Percentiles rank a stretch among this genome's conserved stretches.
Conservation (phyloP, 2,329 filamentous ascomycete species). For the Aspergillus quadrilineatus region DNA sequence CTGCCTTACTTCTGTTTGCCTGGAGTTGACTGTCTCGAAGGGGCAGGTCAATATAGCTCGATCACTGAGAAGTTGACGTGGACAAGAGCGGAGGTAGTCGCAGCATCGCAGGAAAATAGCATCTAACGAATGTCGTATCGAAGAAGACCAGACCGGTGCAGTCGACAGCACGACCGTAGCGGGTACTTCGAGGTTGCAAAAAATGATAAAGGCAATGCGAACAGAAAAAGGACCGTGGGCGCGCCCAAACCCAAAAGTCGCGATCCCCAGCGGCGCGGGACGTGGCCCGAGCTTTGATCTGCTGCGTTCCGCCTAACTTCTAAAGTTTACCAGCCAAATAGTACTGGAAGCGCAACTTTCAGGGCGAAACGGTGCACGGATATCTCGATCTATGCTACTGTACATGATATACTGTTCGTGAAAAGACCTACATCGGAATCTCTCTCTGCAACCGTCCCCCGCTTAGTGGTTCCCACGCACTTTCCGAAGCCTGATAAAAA, state of each 20-base stretch:
- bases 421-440: not conserved
- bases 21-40: not conserved
- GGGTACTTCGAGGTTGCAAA: not conserved
- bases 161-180: not conserved
- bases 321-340: not conserved
- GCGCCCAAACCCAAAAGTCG: conserved; percentile 33
- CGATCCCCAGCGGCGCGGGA: conserved; percentile 33
- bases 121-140: conserved; percentile 15
- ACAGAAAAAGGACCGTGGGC: conserved; percentile 21
- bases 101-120: conserved; percentile 30
- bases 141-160: not conserved
- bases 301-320: conserved; percentile 11
- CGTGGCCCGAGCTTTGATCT: conserved; percentile 41
- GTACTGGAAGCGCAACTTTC: not conserved
- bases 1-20: conserved; percentile 5
- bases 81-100: conserved; percentile 21
- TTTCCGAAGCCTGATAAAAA: conserved; percentile 1
- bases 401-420: conserved; percentile 18
- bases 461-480: not conserved
- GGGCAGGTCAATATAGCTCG: conserved; percentile 6
- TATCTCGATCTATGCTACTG: conserved; percentile 16
- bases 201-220: conserved; percentile 15
- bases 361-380: not conserved
- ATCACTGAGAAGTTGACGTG: conserved; percentile 24
- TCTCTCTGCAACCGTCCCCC: not conserved